A percentile compares a stretch with the other conserved stretches of the same genome.
These are phyloP conservation scores for Amphibolis antarctica DNA, from an alignment of 106 monocot genomes.

Conservation along the genomic window DNA sequence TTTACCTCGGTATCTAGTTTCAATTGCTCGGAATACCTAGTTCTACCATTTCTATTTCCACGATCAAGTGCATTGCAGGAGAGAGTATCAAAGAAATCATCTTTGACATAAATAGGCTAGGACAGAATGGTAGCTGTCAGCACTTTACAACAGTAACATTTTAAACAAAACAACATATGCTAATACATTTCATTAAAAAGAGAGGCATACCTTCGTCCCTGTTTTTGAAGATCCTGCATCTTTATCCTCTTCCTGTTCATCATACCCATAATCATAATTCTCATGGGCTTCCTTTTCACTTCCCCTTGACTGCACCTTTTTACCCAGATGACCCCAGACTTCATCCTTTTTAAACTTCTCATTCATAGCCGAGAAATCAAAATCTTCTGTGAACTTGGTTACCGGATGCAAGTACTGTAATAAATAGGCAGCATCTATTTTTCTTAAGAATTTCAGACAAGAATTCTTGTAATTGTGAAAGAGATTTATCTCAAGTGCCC, in stretches of 20 bases:
- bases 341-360: conserved; percentile 99
- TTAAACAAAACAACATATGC: background rate
- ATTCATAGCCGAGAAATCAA: conserved; percentile 94
- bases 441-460: background rate
- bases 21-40: conserved; percentile 63
- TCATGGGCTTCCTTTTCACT: conserved; percentile 28
- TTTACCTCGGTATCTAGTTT: conserved; percentile 80
- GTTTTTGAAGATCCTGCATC: conserved; percentile 14
- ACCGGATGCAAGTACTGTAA: conserved; percentile 31
- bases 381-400: conserved; percentile 69
- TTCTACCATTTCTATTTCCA: conserved; percentile 36
- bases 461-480: too few species aligned
- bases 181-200: background rate
- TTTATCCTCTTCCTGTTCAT: conserved; percentile 21
- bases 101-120: conserved; percentile 70
- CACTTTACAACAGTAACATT: background rate
- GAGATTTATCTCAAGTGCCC: too few species aligned
- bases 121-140: background rate
- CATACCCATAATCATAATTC: conserved; percentile 21
- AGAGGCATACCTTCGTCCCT: conserved; percentile 26
- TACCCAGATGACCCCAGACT: conserved; percentile 93
- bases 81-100: conserved; percentile 84
- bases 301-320: conserved; percentile 28
- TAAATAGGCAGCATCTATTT: background rate
- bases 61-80: conserved; percentile 54